Conservation (phyloP, 2,329 filamentous ascomycete genomes). For the Dactylellina drechsleri region DNA sequence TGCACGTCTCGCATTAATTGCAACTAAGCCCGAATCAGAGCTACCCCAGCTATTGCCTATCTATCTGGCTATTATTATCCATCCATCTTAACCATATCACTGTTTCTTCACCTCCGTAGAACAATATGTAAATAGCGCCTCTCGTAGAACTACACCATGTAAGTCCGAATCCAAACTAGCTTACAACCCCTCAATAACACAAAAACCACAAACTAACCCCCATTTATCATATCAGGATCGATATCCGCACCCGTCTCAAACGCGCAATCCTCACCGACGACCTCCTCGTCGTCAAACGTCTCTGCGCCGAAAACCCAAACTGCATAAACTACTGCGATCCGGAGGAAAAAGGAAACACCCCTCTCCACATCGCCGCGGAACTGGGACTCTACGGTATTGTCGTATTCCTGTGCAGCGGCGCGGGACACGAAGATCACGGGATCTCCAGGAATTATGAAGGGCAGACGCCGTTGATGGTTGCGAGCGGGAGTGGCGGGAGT, state of each 20-base stretch:
- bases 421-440: constrained; percentile 55
- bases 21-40: too few relatives aligned
- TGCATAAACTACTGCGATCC: constrained; percentile 56
- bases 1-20: too few relatives aligned
- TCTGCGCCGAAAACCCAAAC: constrained; percentile 56
- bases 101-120: not conserved
- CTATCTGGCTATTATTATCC: too few relatives aligned
- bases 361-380: constrained; percentile 57
- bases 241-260: constrained; percentile 58
- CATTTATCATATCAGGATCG: constrained; percentile 50
- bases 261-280: constrained; percentile 57
- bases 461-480: constrained; percentile 58
- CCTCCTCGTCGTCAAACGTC: constrained; percentile 57
- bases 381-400: constrained; percentile 56
- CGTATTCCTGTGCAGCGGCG: constrained; percentile 28
- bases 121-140: not conserved
- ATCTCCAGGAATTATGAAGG: constrained; percentile 57
- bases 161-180: not conserved
- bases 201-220: not conserved
- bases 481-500: constrained; percentile 53
- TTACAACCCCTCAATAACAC: not conserved
- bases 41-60: not conserved
- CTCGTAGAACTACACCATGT: not conserved
- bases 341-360: constrained; percentile 56
- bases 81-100: too few relatives aligned